Evolutionary conservation across 2,329 filamentous ascomycete species (phyloP).

Genomic region (Pestalotiopsis sp.): DNA sequence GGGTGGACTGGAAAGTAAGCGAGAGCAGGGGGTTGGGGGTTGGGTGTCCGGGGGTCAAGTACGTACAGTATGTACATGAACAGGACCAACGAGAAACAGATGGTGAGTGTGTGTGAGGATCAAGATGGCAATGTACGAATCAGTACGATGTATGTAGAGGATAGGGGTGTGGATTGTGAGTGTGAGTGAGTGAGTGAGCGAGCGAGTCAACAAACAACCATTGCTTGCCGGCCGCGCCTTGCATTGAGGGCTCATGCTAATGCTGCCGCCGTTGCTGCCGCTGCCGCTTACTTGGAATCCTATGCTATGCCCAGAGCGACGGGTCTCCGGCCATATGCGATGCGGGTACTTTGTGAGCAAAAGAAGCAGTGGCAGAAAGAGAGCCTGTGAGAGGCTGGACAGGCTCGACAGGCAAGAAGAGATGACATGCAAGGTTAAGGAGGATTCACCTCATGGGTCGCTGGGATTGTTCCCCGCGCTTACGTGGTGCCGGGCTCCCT

Average conservation of each 20-base stretch:
- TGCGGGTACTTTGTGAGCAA: neutral
- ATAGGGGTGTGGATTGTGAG: neutral
- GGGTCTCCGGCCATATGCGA: no score
- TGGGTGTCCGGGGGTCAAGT: neutral
- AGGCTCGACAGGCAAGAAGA: neutral
- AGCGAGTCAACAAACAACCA: neutral
- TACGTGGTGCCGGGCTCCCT: conserved; percentile 9
- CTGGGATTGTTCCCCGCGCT: conserved; percentile 14
- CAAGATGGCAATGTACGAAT: no score
- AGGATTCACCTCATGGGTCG: conserved; percentile 7
- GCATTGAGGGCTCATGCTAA: neutral
- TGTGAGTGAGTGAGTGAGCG: neutral
- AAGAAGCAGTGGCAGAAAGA: neutral
- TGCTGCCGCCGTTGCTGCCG: neutral
- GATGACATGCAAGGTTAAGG: conserved; percentile 10
- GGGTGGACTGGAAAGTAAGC: neutral
- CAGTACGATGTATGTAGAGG: neutral
- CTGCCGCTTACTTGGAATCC: neutral
- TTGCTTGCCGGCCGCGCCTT: neutral
- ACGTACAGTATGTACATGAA: no score
- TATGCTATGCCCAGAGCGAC: no score
- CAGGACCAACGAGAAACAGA: neutral
- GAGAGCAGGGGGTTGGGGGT: neutral
- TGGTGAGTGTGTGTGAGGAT: neutral
- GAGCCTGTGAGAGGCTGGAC: neutral